Evolutionary conservation across 139 green algal genomes (phyloP), one percentile per base, ranked within the genome.

Genomic region (Micractinium conductrix): DNA sequence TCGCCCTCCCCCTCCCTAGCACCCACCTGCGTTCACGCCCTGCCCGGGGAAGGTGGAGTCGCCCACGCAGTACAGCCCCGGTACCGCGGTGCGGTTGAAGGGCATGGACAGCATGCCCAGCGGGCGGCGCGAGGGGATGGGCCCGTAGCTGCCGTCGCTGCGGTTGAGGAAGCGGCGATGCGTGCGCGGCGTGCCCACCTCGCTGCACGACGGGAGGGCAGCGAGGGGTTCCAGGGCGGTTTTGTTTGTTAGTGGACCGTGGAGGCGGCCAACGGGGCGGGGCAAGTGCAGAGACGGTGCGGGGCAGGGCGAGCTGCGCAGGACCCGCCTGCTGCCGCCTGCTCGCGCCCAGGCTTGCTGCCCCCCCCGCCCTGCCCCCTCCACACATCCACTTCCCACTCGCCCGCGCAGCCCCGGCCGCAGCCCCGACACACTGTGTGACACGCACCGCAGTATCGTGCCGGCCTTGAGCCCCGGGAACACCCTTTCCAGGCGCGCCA

Each of bases 1-100:
- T n/a, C n/a, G n/a, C n/a, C n/a, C n/a, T n/a, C 4, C 35, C 67
- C 67, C 28, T 8, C 62, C 35, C 69, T 7, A 9, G 21, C 24
- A n/a, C 74, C 24, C 53, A 71, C 75, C 75, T n/a, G 75, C 75
- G 24, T 98, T 98, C 33, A 98, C 95, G 5, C 96, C 95, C 81
- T 97, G 93, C 1, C 96, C 96, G 0, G 96, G 96, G 91, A 99
- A 99, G 19, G 95, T 97, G 53, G 90, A 96, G 92, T 99, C 96
- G 1, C 96, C 96, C 28, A 98, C 96, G 84, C 96, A 99, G 90
- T 99, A 99, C 40, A 99, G 91, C 5, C 95, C 94, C 26, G 84
- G 68, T 43, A 97, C 30, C 30, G 80, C 78, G 38, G 95, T 98
- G 65, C 84, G 93, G 90, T 98, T 99, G 88, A 99, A 96, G 24